Conservation (phyloP, 1,284 basidiomycete species). For the Microbotryum violaceum region DNA sequence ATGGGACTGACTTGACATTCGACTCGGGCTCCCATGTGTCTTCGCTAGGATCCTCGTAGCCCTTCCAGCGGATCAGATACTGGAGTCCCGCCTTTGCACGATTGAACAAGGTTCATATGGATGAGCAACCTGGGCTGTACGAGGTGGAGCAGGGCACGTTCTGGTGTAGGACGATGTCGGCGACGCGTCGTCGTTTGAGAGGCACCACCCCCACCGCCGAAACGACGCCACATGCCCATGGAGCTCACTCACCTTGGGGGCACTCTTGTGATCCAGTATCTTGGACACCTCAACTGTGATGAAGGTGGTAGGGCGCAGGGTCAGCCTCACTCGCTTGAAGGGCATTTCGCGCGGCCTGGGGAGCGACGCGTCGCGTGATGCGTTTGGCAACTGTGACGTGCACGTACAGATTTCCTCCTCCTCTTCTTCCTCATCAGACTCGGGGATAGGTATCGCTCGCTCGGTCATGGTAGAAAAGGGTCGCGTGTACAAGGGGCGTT, state of each 20-base stretch:
- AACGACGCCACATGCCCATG: not conserved
- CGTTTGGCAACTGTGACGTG: not conserved
- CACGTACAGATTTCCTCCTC: constrained; percentile 9
- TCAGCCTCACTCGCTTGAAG: not conserved
- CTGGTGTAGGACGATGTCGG: not conserved
- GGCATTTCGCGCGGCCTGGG: not conserved
- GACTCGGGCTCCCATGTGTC: constrained; percentile 16
- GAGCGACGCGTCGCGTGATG: not conserved
- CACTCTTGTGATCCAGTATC: constrained; percentile 11
- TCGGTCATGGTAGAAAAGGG: not conserved
- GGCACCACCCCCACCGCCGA: no score
- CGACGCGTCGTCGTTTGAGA: no score
- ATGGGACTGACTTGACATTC: constrained; percentile 6
- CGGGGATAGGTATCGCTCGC: not conserved
- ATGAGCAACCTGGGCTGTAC: not conserved
- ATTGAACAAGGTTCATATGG: not conserved
- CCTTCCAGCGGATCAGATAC: constrained; percentile 18
- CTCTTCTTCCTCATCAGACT: not conserved
- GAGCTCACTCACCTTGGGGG: not conserved
- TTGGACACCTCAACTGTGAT: constrained; percentile 9
- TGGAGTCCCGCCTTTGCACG: not conserved
- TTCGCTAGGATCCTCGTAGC: constrained; percentile 6
- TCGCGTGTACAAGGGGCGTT: not conserved
- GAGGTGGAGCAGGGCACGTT: not conserved
- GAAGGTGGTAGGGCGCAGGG: not conserved